Conservation (phyloP, 352 stramenopile species). For the Phytophthora fragariaefolia region DNA sequence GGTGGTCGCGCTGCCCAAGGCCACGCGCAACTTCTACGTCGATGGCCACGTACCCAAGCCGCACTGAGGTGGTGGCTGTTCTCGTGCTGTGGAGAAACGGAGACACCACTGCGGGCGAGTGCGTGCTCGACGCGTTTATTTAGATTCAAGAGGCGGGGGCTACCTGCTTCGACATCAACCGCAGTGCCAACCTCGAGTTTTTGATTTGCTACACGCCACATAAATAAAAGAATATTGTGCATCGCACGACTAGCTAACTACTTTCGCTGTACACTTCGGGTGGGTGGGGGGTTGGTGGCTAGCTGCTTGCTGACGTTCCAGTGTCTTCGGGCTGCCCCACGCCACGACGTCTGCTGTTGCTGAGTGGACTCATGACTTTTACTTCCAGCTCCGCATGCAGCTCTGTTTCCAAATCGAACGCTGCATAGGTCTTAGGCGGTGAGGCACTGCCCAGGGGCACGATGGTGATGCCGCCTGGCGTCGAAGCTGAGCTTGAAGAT, state of each 20-base stretch:
- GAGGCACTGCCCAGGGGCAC: slow-evolving; percentile 30
- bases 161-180: slow-evolving; percentile 13
- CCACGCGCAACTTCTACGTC: slow-evolving; percentile 99
- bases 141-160: slow-evolving; percentile 31
- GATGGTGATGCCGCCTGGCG: slow-evolving; percentile 25
- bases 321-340: slow-evolving; percentile 18
- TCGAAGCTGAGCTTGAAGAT: slow-evolving; percentile 31
- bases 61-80: slow-evolving; percentile 71
- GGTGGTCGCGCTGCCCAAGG: slow-evolving; percentile 93
- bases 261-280: slow-evolving; percentile 15
- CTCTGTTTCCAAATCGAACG: slow-evolving; percentile 29
- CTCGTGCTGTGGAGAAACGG: neutral
- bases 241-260: slow-evolving; percentile 23
- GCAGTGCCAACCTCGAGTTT: neutral
- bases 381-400: slow-evolving; percentile 22
- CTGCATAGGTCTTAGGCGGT: slow-evolving; percentile 14
- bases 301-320: slow-evolving; percentile 3
- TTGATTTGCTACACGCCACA: slow-evolving; percentile 22
- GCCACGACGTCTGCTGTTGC: neutral
- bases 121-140: slow-evolving; percentile 36
- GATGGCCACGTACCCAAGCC: slow-evolving; percentile 97
- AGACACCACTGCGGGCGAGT: slow-evolving; percentile 12
- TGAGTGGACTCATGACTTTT: slow-evolving; percentile 11
- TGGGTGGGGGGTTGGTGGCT: neutral
- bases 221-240: slow-evolving; percentile 47